A percentile compares a stretch with the other conserved stretches of the same genome.
phyloP scores from a whole-genome alignment of 1,139 yeast species.

The Geotrichum armillariae region DNA sequence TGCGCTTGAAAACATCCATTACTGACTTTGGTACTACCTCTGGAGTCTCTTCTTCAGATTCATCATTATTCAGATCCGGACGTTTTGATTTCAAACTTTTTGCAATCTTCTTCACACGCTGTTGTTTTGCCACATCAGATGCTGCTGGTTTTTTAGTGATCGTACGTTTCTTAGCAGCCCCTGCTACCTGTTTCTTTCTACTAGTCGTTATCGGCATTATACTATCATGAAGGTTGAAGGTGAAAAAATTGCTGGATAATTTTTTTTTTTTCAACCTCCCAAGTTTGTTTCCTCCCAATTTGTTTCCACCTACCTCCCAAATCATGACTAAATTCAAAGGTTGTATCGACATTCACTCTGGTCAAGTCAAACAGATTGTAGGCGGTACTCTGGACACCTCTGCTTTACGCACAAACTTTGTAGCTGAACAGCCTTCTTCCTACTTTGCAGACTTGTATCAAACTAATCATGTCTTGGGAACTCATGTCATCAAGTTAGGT shows the following conservation, averaged over 20 bases:
- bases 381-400: constrained; percentile 73
- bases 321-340: constrained; percentile 87
- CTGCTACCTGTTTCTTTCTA: neutral
- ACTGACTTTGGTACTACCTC: constrained; percentile 8
- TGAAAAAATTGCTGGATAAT: too few relatives aligned
- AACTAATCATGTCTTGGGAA: constrained; percentile 58
- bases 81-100: constrained; percentile 13
- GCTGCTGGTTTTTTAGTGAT: neutral
- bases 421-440: constrained; percentile 71
- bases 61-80: constrained; percentile 9
- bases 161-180: neutral
- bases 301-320: neutral
- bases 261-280: constrained; percentile 8
- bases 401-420: constrained; percentile 70
- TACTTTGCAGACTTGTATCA: constrained; percentile 75
- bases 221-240: too few relatives aligned
- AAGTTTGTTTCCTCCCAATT: neutral
- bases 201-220: constrained; percentile 8
- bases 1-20: constrained; percentile 17
- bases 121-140: neutral
- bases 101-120: constrained; percentile 19
- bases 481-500: constrained; percentile 93
- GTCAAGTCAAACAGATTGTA: constrained; percentile 94
- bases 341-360: constrained; percentile 92
- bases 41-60: constrained; percentile 8